Evolutionary conservation across 2,329 filamentous ascomycete species (phyloP), one percentile per base, ranked within the genome.

Genomic region (Cercospora sp.): DNA sequence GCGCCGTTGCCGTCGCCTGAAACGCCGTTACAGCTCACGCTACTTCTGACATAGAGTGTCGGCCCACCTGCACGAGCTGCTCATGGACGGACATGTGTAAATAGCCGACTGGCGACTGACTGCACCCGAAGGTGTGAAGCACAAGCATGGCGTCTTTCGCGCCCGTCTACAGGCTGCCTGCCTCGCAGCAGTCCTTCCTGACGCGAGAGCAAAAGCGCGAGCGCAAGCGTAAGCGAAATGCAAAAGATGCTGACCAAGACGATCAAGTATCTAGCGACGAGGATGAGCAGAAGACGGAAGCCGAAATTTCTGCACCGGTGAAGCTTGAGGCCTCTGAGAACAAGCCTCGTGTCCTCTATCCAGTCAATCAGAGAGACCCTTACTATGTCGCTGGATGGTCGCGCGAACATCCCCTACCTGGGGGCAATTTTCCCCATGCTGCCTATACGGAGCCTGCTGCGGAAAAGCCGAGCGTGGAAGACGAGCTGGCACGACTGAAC

Each of bases 381-480:
- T 76, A 77, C 67, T 73, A 76, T 74, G 75, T 81, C 65, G 82
- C 82, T 69, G 81, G 81, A 62, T 76, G 79, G 67, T 72, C 77
- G 63, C 75, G 80, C 66, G 74, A 79, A n/a, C 72, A 78, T 51
- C 72, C 77, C 26, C 67, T 83, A 13, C 82, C 82, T 60, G 74
- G 76, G 53, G 68, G 73, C 28, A 81, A 82, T 39, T 84, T 84
- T 68, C 83, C 83, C 39, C 82, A 84, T 71, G 78, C 78, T 31
- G 73, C 81, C 60, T 74, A 72, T 12, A 70, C 68, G 20, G 66
- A 72, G 51, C 72, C 81, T 62, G 75, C 72, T 16, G 71, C 67
- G 33, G 64, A 71, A 58, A 70, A 66, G 59, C 42, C 65, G 23
- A 61, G 36, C 18, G 69, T 81, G 5, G 78, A 82, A 63, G 74